phyloP scores from a whole-genome alignment of 768 basidiomycete genomes.

The Mycena epipterygia region DNA sequence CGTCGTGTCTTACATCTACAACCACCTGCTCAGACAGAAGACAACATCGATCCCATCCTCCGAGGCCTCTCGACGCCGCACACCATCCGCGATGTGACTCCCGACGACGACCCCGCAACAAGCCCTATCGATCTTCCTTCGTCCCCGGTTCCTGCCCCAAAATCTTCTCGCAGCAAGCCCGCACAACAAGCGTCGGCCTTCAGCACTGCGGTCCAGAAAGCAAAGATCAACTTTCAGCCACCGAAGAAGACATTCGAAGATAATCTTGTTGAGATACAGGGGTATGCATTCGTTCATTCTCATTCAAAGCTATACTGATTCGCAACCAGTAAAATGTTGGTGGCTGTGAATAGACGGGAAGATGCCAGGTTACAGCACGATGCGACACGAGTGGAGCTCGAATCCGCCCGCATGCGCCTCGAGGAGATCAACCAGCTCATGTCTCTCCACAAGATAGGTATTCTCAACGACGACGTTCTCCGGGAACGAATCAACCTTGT shows the following conservation, averaged over 20 bases:
- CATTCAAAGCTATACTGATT: not conserved
- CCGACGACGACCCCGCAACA: not conserved
- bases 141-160: not conserved
- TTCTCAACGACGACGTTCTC: not conserved
- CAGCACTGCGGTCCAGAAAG: conserved; percentile 12
- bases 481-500: not conserved
- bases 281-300: conserved; percentile 13
- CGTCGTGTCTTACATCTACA: conserved; percentile 37
- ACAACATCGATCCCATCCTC: not conserved
- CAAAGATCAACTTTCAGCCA: conserved; percentile 5
- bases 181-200: not conserved
- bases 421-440: not conserved
- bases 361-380: not conserved
- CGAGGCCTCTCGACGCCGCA: no score
- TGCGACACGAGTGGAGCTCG: no score
- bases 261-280: conserved; percentile 22
- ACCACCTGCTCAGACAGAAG: conserved; percentile 15
- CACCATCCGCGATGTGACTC: no score
- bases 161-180: not conserved
- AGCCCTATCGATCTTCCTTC: not conserved
- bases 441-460: not conserved
- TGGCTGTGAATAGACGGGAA: not conserved
- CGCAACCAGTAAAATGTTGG: not conserved
- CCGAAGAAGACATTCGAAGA: conserved; percentile 21
- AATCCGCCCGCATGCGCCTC: not conserved